Evolutionary conservation across 2,329 filamentous ascomycete genomes (phyloP), one percentile per base, ranked within the genome.

Genomic region (Pyrenochaeta sp.): DNA sequence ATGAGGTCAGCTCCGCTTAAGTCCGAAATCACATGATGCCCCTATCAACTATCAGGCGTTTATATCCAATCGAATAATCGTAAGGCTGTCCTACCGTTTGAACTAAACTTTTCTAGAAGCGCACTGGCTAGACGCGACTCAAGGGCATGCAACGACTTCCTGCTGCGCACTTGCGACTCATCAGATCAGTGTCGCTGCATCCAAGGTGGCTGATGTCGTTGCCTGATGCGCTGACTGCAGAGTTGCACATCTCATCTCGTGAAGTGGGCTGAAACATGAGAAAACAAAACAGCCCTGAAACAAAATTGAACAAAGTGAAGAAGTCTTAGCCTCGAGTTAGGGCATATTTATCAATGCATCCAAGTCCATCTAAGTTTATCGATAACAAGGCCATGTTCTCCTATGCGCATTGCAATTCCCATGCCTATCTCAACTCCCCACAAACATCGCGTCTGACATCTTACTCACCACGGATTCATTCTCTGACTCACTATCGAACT

Each of bases 1-100:
- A 40, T n/a, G n/a, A n/a, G 41, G 38, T 11, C 47, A 47, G 27
- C 41, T 55, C 59, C 55, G 61, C 54, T 60, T 63, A 63, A 60
- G 22, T 61, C 57, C 59, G 51, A 15, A 32, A 44, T 60, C 53
- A 58, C 31, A 40, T 51, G 50, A 49, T 13, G 38, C 51, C 50
- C 50, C 53, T 55, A 51, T 54, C n/a, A n/a, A n/a, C n/a, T n/a
- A n/a, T n/a, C n/a, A n/a, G n/a, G n/a, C n/a, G n/a, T n/a, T 46
- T 41, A 27, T 20, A 40, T 36, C 44, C 50, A 51, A 61, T 59
- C 56, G 52, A 61, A n/a, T n/a, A n/a, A n/a, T n/a, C n/a, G n/a
- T 55, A 55, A 51, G 41, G 23, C 30, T 35, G 29, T 28, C 4
- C 21, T 34, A 22, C 35, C 31, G 38, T 51, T 26, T 37, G 21